phyloP scores from a whole-genome alignment of 805 yeast genomes.

The Wickerhamiella parazyma region DNA sequence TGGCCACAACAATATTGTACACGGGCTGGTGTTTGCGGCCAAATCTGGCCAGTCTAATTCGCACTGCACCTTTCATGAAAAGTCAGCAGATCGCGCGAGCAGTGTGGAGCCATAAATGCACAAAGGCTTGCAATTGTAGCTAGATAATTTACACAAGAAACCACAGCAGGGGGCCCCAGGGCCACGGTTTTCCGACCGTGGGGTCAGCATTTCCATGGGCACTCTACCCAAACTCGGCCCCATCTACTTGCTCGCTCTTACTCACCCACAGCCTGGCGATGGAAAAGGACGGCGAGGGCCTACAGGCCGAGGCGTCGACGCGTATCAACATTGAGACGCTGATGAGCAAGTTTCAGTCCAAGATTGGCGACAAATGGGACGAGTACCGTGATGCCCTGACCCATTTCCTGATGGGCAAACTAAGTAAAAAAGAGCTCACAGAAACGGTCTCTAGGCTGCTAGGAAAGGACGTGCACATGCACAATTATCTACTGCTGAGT shows the following conservation, averaged over 20 bases:
- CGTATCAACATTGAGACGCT: constrained; percentile 38
- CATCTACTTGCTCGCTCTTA: no score
- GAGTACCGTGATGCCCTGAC: constrained; percentile 69
- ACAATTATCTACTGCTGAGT: constrained; percentile 69
- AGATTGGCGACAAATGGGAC: constrained; percentile 74
- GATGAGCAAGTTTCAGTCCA: constrained; percentile 58
- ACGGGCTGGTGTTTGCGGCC: constrained; percentile 81
- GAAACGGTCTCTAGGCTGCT: constrained; percentile 45
- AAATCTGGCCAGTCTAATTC: constrained; percentile 83
- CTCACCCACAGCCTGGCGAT: constrained; percentile 2
- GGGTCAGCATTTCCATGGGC: no score
- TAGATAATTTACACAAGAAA: no score
- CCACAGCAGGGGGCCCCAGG: no score
- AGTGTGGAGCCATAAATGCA: no score
- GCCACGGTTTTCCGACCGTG: no score
- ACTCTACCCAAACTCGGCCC: no score
- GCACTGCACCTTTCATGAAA: constrained; percentile 55
- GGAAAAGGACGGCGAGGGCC: constrained; percentile 4
- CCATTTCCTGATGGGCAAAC: constrained; percentile 44
- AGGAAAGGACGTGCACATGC: constrained; percentile 41
- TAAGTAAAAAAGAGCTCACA: constrained; percentile 63
- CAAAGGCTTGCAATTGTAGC: no score
- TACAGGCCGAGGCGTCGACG: constrained; percentile 6
- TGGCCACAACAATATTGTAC: constrained; percentile 84
- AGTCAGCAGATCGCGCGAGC: background rate